These are phyloP conservation scores for Telopea speciosissima DNA, from an alignment of 177 flowering plant genomes.

Conservation along the genomic window DNA sequence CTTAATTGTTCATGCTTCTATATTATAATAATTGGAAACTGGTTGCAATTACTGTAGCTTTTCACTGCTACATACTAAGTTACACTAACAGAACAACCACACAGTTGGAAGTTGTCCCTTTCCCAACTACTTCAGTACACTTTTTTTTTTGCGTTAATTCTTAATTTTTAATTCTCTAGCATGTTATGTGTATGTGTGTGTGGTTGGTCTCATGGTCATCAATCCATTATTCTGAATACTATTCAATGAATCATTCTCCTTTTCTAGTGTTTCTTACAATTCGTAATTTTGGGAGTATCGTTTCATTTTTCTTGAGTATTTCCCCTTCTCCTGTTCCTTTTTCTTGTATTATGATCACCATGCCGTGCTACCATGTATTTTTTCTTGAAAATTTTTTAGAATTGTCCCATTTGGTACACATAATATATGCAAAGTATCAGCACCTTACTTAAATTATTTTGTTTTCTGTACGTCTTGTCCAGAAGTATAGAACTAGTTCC, in stretches of 20 bases:
- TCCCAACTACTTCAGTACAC: too few species aligned
- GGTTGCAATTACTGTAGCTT: neutral
- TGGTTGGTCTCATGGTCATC: neutral
- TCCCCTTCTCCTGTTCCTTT: neutral
- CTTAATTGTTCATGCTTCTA: neutral
- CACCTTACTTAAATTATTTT: neutral
- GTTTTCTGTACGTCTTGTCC: constrained; percentile 16
- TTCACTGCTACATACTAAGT: neutral
- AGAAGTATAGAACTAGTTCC: constrained; percentile 64
- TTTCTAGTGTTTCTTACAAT: neutral
- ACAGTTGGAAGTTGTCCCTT: neutral
- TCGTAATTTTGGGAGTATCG: too few species aligned
- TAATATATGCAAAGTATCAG: neutral
- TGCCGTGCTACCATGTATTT: neutral
- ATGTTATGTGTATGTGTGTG: neutral
- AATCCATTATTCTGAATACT: too few species aligned
- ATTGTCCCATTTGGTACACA: neutral
- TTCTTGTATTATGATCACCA: neutral
- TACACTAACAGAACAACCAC: neutral
- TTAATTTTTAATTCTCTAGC: too few species aligned
- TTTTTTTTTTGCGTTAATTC: too few species aligned
- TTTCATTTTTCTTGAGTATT: neutral
- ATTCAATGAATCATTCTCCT: too few species aligned
- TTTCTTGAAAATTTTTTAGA: neutral
- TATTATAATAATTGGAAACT: neutral